Percentiles rank a stretch among this genome's conserved stretches.
These are phyloP conservation scores for Niveomyces coronatus DNA, from an alignment of 2,329 filamentous ascomycete genomes.

Conservation along the genomic window DNA sequence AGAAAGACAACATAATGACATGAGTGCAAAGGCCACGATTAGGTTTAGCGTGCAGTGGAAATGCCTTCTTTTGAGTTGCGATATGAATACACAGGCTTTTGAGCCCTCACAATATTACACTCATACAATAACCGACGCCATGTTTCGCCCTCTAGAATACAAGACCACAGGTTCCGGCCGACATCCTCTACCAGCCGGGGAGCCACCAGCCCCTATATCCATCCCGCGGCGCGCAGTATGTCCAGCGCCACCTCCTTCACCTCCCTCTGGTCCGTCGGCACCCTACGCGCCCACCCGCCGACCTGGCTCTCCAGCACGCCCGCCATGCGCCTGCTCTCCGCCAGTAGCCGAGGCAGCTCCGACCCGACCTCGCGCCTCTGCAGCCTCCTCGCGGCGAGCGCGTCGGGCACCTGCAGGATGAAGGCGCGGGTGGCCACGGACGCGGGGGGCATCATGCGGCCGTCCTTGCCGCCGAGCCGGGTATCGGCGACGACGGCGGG, in stretches of 20 bases:
- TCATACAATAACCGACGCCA: no score
- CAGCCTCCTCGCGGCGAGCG: slow-evolving; percentile 6
- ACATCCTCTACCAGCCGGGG: no score
- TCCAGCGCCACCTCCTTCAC: slow-evolving; percentile 9
- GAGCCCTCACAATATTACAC: no score
- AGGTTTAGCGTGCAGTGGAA: no score
- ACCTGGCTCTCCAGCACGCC: slow-evolving; percentile 9
- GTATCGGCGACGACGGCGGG: not conserved
- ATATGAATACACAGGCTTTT: no score
- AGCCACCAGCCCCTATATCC: no score
- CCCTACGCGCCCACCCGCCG: slow-evolving; percentile 9
- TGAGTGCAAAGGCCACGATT: no score
- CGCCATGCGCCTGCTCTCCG: slow-evolving; percentile 7
- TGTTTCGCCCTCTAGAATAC: no score
- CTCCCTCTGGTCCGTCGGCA: slow-evolving; percentile 9
- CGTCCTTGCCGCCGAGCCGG: slow-evolving; percentile 5
- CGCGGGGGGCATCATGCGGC: slow-evolving; percentile 9
- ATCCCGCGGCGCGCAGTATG: slow-evolving; percentile 9
- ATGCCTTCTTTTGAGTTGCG: no score
- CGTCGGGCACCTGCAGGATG: slow-evolving; percentile 9
- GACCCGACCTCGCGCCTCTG: slow-evolving; percentile 9
- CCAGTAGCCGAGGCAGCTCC: slow-evolving; percentile 8
- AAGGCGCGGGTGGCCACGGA: slow-evolving; percentile 7
- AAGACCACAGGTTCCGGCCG: no score
- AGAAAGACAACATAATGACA: no score